Conservation (phyloP, 345 rosid species). For the Rubroshorea leprosula region DNA sequence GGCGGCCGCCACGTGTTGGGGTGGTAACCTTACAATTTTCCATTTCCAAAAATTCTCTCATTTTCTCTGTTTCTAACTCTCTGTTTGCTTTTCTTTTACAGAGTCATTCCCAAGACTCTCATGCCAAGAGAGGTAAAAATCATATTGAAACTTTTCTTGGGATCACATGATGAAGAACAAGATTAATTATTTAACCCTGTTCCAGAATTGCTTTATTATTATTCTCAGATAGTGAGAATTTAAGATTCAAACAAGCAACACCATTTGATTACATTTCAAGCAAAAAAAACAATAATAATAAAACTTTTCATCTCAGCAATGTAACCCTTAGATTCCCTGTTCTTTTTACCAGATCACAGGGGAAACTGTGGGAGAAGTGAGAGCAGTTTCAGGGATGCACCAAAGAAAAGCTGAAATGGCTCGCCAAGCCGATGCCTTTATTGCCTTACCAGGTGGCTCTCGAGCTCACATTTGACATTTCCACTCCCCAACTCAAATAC, state of each 20-base stretch:
- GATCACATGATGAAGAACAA: neutral
- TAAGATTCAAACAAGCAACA: conserved; percentile 7
- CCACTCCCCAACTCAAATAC: too few species aligned
- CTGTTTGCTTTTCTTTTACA: conserved; percentile 9
- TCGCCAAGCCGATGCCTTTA: conserved; percentile 74
- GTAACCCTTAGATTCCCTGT: neutral
- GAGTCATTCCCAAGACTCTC: conserved; percentile 54
- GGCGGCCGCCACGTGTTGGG: conserved; percentile 80
- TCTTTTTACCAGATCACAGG: conserved; percentile 45
- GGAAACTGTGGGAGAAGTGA: conserved; percentile 64
- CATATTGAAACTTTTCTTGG: too few species aligned
- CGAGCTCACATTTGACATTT: neutral
- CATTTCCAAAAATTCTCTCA: neutral
- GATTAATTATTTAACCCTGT: neutral
- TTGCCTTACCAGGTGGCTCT: conserved; percentile 55
- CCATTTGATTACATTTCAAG: neutral
- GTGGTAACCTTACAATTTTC: conserved; percentile 31
- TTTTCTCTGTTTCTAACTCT: neutral
- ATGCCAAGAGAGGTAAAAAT: conserved; percentile 57
- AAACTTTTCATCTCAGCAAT: too few species aligned
- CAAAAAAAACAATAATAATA: too few species aligned
- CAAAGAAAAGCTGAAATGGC: conserved; percentile 84
- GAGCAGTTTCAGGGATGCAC: conserved; percentile 68
- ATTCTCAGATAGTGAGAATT: conserved; percentile 1
- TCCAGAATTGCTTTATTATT: neutral